Evolutionary conservation across 108 stramenopile species (phyloP).

Genomic region (Fragilariopsis cylindrus): DNA sequence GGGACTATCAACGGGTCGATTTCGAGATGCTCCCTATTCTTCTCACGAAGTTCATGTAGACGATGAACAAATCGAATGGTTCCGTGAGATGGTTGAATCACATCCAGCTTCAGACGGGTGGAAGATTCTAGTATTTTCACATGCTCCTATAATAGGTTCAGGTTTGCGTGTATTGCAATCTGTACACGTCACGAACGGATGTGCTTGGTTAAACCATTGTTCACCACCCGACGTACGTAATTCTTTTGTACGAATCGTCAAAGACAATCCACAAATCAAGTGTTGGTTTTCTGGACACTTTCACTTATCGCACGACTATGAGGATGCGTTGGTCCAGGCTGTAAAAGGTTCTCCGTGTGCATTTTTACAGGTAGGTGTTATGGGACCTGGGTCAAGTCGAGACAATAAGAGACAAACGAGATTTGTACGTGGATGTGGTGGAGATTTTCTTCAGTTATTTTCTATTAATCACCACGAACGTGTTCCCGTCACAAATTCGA

Average conservation of each 20-base stretch:
- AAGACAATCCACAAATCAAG: conserved; percentile 82
- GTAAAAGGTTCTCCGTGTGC: conserved; percentile 59
- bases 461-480: conserved; percentile 88
- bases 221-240: conserved; percentile 42
- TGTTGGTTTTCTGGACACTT: conserved; percentile 95
- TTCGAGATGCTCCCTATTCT: conserved; percentile 86
- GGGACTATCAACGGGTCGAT: conserved; percentile 80
- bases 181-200: conserved; percentile 87
- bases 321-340: conserved; percentile 70
- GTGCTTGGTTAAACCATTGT: conserved; percentile 86
- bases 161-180: conserved; percentile 91
- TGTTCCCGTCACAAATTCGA: conserved; percentile 36
- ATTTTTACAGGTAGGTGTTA: conserved; percentile 88
- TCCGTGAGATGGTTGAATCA: conserved; percentile 63
- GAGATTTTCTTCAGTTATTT: conserved; percentile 80
- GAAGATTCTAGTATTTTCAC: conserved; percentile 92
- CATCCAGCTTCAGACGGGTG: conserved; percentile 86
- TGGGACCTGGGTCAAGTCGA: conserved; percentile 74
- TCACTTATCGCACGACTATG: conserved; percentile 77
- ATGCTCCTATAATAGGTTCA: conserved; percentile 90
- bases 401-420: conserved; percentile 89
- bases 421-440: conserved; percentile 80
- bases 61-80: conserved; percentile 89
- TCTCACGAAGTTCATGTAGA: conserved; percentile 94
- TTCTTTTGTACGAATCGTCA: conserved; percentile 79